phyloP scores from a whole-genome alignment of 805 yeast genomes.

The Saccharomycopsis guyanensis region DNA sequence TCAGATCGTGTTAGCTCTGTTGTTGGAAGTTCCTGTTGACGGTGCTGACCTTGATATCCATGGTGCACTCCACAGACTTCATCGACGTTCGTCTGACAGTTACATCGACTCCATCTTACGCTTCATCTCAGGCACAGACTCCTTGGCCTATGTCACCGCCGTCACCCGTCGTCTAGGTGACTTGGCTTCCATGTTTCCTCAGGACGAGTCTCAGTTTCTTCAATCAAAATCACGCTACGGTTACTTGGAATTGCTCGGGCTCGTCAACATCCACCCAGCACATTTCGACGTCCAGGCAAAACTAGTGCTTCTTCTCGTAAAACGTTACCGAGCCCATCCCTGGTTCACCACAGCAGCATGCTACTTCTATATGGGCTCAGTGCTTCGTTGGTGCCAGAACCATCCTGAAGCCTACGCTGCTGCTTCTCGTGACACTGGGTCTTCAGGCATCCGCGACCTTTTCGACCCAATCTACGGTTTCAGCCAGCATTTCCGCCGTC shows the following conservation, averaged over 20 bases:
- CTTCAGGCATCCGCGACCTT: not conserved
- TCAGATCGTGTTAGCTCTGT: conserved; percentile 5
- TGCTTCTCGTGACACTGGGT: not conserved
- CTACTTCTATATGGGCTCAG: not conserved
- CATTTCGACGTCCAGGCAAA: not conserved
- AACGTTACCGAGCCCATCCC: not conserved
- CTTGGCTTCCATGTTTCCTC: not conserved
- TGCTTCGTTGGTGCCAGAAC: not conserved
- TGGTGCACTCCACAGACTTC: conserved; percentile 7
- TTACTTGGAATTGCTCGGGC: conserved; percentile 2
- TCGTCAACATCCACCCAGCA: not conserved
- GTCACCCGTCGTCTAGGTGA: not conserved
- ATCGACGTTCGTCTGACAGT: not conserved
- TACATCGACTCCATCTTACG: conserved; percentile 1
- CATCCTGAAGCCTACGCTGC: not conserved
- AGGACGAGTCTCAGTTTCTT: conserved; percentile 1
- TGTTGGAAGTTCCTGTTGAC: not conserved
- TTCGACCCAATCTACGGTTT: conserved; percentile 2
- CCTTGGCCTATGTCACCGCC: not conserved
- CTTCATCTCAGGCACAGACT: not conserved
- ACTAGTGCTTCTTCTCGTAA: not conserved
- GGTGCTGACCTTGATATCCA: conserved; percentile 1
- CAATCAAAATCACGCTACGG: conserved; percentile 9
- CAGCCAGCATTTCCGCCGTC: not conserved
- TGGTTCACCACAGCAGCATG: conserved; percentile 1